phyloP scores from a whole-genome alignment of 2,329 filamentous ascomycete species.

The Diaporthe batatas region DNA sequence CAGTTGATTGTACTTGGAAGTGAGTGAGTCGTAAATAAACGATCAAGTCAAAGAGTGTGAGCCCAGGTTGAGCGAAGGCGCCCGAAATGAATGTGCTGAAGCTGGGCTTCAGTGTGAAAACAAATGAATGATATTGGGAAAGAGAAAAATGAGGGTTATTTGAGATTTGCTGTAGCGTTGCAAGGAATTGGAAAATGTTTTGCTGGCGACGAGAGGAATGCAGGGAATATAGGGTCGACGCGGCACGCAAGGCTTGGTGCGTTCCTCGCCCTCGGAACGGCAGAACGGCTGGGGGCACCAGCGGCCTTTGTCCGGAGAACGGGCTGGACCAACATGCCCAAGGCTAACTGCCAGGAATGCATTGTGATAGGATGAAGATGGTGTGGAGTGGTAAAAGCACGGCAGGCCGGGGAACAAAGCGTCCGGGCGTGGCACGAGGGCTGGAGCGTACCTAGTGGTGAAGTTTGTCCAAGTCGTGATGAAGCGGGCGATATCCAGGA shows the following conservation, averaged over 20 bases:
- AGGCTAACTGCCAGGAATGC: conserved; percentile 25
- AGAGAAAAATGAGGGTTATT: conserved; percentile 29
- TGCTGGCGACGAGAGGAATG: conserved; percentile 31
- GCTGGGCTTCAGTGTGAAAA: conserved; percentile 3
- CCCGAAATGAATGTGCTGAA: conserved; percentile 30
- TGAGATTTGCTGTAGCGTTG: conserved; percentile 19
- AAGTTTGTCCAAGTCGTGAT: conserved; percentile 15
- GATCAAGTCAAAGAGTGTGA: conserved; percentile 24
- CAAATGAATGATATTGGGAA: conserved; percentile 1
- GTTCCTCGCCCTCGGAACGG: conserved; percentile 31
- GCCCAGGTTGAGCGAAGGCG: conserved; percentile 12
- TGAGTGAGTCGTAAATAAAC: neutral
- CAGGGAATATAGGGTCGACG: conserved; percentile 26
- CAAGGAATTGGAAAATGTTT: conserved; percentile 34
- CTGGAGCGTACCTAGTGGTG: conserved; percentile 24
- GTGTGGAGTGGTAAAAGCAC: neutral
- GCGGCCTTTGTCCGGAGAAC: conserved; percentile 17
- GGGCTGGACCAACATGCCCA: conserved; percentile 7
- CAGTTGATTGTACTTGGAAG: conserved; percentile 2
- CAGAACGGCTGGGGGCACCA: neutral
- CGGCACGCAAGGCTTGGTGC: conserved; percentile 23
- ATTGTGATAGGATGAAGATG: conserved; percentile 6
- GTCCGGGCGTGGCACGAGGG: conserved; percentile 4
- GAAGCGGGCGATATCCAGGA: neutral
- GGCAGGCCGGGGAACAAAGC: conserved; percentile 33